These are phyloP conservation scores for Akanthomyces muscarius DNA, from an alignment of 2,329 filamentous ascomycete genomes.

Conservation along the genomic window DNA sequence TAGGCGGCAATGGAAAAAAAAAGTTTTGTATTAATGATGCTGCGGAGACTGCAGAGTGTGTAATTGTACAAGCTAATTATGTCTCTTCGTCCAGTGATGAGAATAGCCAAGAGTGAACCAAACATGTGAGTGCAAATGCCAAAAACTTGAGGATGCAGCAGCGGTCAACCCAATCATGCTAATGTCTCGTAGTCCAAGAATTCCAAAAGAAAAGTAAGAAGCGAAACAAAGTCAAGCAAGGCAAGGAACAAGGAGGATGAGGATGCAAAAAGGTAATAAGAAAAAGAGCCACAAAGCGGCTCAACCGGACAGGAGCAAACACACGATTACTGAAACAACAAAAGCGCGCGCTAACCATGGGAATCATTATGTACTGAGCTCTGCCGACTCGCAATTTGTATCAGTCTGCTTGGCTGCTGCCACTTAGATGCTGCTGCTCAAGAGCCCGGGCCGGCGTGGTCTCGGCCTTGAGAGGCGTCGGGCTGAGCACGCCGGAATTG, in stretches of 20 bases:
- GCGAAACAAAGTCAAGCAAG: not conserved
- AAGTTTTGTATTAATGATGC: not conserved
- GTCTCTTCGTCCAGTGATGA: not conserved
- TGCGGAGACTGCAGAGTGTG: not conserved
- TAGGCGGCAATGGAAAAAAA: not conserved
- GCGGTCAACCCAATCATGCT: not conserved
- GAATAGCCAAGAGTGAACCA: too few relatives aligned
- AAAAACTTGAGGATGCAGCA: not conserved
- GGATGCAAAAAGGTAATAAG: not conserved
- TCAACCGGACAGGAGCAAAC: not conserved
- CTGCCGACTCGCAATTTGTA: not conserved
- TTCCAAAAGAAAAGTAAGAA: not conserved
- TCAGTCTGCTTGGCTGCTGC: not conserved
- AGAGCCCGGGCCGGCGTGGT: constrained; percentile 28
- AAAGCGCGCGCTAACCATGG: not conserved
- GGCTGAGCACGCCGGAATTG: constrained; percentile 33
- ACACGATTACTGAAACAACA: not conserved
- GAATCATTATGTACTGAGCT: not conserved
- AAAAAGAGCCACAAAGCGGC: not conserved
- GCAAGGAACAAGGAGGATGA: not conserved
- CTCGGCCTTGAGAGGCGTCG: constrained; percentile 40
- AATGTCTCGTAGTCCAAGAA: too few relatives aligned
- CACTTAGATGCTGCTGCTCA: constrained; percentile 29
- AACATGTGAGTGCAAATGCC: too few relatives aligned
- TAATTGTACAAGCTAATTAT: constrained; percentile 7